A percentile compares a stretch with the other conserved stretches of the same genome.
phyloP scores from a whole-genome alignment of 192 early-diverging fungal genomes.

The Dissophora ornata region DNA sequence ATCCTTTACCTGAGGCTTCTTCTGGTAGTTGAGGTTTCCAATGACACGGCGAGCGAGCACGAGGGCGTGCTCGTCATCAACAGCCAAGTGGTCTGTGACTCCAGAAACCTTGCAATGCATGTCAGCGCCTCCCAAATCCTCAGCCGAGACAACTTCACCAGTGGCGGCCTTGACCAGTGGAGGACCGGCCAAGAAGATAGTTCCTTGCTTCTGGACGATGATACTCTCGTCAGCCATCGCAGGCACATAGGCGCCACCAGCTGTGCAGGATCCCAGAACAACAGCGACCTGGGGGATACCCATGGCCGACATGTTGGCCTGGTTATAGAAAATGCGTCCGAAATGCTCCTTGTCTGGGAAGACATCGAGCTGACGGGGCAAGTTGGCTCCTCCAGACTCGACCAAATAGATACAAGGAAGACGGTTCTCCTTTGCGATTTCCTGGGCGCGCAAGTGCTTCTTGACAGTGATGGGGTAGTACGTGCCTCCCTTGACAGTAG shows the following conservation, averaged over 20 bases:
- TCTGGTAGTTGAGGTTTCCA: slow-evolving; percentile 85
- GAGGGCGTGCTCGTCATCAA: slow-evolving; percentile 90
- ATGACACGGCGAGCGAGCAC: slow-evolving; percentile 85
- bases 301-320: slow-evolving; percentile 77
- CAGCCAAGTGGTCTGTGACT: slow-evolving; percentile 94
- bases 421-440: slow-evolving; percentile 92
- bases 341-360: slow-evolving; percentile 96
- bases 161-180: slow-evolving; percentile 97
- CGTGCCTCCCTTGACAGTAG: slow-evolving; percentile 97
- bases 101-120: slow-evolving; percentile 93
- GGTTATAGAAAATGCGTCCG: slow-evolving; percentile 97
- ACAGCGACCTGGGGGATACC: slow-evolving; percentile 98
- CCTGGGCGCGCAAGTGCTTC: slow-evolving; percentile 97
- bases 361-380: slow-evolving; percentile 94
- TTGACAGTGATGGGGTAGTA: slow-evolving; percentile 97
- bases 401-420: slow-evolving; percentile 96
- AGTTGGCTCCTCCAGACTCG: slow-evolving; percentile 94
- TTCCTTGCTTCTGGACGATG: slow-evolving; percentile 95
- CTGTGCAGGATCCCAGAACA: slow-evolving; percentile 97
- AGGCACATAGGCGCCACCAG: slow-evolving; percentile 97
- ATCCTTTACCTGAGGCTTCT: slow-evolving; percentile 65
- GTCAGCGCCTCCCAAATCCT: slow-evolving; percentile 95
- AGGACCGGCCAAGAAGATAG: slow-evolving; percentile 96
- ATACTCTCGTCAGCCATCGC: slow-evolving; percentile 99
- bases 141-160: slow-evolving; percentile 92